A percentile compares a stretch with the other conserved stretches of the same genome.
Conservation (phyloP, 176 grass and related monocot species). For the Chloris gayana region DNA sequence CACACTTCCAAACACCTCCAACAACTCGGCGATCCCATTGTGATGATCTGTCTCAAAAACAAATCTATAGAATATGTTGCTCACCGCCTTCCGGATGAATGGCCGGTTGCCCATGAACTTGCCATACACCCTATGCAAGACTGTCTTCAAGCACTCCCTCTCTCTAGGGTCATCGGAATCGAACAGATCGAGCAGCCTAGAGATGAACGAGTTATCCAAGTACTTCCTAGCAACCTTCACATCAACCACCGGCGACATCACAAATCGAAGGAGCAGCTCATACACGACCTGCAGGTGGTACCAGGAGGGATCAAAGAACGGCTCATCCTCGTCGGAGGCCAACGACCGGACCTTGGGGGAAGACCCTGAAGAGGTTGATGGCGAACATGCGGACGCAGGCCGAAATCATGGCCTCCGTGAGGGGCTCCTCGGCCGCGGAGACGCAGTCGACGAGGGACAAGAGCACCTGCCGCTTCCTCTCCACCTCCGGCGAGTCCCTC, state of each 20-base stretch:
- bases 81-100: conserved; percentile 82
- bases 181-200: conserved; percentile 79
- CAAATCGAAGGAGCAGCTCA: conserved; percentile 79
- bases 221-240: conserved; percentile 85
- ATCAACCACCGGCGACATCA: conserved; percentile 72
- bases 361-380: conserved; percentile 92
- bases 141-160: conserved; percentile 81
- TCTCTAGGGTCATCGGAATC: conserved; percentile 97
- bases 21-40: conserved; percentile 78
- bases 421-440: conserved; percentile 51
- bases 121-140: conserved; percentile 77
- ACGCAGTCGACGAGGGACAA: conserved; percentile 73
- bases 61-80: conserved; percentile 88
- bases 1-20: conserved; percentile 88
- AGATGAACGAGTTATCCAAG: conserved; percentile 78
- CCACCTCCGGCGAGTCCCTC: conserved; percentile 77
- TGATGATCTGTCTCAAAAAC: conserved; percentile 71
- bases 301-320: conserved; percentile 88
- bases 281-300: conserved; percentile 92
- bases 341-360: conserved; percentile 69
- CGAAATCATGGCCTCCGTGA: conserved; percentile 83
- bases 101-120: conserved; percentile 85
- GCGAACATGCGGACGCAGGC: conserved; percentile 80
- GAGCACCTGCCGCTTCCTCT: conserved; percentile 78
- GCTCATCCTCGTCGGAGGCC: conserved; percentile 71